Conservation (phyloP, 768 basidiomycete genomes). For the Termitomyces sp. region DNA sequence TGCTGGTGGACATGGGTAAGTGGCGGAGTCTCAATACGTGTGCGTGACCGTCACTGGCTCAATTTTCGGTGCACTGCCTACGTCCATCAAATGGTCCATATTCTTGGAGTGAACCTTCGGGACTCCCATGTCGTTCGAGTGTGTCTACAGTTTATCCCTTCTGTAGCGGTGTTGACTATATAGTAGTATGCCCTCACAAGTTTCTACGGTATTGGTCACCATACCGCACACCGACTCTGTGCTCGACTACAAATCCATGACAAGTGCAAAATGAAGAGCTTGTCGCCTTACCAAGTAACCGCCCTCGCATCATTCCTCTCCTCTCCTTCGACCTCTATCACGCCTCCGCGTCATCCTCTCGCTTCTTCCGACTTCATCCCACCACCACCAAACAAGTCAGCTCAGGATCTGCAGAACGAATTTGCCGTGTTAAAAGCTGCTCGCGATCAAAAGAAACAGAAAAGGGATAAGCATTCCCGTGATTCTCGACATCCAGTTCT, state of each 20-base stretch:
- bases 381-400: slow-evolving; percentile 35
- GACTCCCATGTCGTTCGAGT: slow-evolving; percentile 78
- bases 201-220: slow-evolving; percentile 84
- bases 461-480: slow-evolving; percentile 17
- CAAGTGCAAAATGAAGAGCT: slow-evolving; percentile 69
- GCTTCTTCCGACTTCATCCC: slow-evolving; percentile 49
- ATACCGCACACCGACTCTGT: slow-evolving; percentile 75
- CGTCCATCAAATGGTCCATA: slow-evolving; percentile 62
- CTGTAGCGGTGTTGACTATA: not conserved
- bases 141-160: slow-evolving; percentile 34
- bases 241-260: slow-evolving; percentile 92
- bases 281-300: slow-evolving; percentile 85
- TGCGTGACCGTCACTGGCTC: slow-evolving; percentile 8
- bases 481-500: slow-evolving; percentile 16
- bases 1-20: slow-evolving; percentile 61
- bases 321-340: slow-evolving; percentile 71
- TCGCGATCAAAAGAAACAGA: slow-evolving; percentile 24
- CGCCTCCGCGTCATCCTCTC: slow-evolving; percentile 62
- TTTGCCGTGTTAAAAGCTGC: slow-evolving; percentile 26
- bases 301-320: slow-evolving; percentile 92
- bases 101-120: slow-evolving; percentile 79
- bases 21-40: slow-evolving; percentile 24
- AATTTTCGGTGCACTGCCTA: slow-evolving; percentile 5
- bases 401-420: slow-evolving; percentile 32
- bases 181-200: slow-evolving; percentile 80